A percentile compares a stretch with the other conserved stretches of the same genome.
Evolutionary conservation across 768 basidiomycete species (phyloP).

Genomic region (Strobilomyces confusus): DNA sequence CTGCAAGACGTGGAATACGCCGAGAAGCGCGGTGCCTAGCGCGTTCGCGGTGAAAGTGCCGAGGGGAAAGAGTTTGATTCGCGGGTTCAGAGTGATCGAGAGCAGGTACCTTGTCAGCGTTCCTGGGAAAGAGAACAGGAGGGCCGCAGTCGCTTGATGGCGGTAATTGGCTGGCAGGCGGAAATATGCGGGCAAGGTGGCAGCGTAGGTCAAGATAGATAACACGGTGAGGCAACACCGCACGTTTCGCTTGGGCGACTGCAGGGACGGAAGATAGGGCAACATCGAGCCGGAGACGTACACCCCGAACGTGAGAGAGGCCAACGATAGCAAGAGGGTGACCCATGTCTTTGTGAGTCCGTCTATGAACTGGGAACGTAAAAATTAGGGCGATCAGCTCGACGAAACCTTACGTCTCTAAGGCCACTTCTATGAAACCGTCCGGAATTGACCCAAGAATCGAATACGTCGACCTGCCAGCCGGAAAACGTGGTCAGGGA

Average conservation of each 20-base stretch:
- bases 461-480: constrained; percentile 89
- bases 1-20: constrained; percentile 68
- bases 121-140: constrained; percentile 88
- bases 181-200: constrained; percentile 77
- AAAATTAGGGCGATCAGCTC: constrained; percentile 3
- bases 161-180: constrained; percentile 65
- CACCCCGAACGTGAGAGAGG: constrained; percentile 72
- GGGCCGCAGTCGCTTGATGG: constrained; percentile 77
- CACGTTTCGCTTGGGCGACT: constrained; percentile 39
- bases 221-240: constrained; percentile 51
- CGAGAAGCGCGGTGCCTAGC: constrained; percentile 79
- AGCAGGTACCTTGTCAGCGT: constrained; percentile 80
- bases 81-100: constrained; percentile 66
- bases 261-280: constrained; percentile 40
- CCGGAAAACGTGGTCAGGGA: constrained; percentile 95
- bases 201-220: constrained; percentile 65
- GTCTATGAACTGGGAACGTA: constrained; percentile 66
- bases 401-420: constrained; percentile 53
- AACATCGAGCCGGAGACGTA: constrained; percentile 47
- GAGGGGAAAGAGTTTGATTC: constrained; percentile 58
- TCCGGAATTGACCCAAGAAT: constrained; percentile 74
- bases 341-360: constrained; percentile 77
- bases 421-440: constrained; percentile 58
- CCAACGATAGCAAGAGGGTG: constrained; percentile 73
- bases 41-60: constrained; percentile 78